Conservation (phyloP, 768 basidiomycete genomes). For the Russula abietina region DNA sequence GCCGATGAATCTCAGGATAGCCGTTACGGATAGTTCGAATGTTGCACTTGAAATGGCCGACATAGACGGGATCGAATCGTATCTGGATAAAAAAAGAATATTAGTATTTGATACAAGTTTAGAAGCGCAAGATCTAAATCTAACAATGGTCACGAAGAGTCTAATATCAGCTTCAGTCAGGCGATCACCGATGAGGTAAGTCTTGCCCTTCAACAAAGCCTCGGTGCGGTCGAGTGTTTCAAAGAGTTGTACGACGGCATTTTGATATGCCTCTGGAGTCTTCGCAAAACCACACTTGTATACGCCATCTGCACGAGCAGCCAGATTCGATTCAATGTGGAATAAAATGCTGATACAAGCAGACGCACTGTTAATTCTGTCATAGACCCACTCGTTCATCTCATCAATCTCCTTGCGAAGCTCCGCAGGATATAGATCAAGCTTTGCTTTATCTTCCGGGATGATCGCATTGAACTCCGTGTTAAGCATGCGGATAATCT, state of each 20-base stretch:
- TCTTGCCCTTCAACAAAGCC: constrained; percentile 64
- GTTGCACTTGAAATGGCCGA: constrained; percentile 93
- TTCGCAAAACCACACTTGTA: constrained; percentile 88
- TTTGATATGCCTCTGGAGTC: constrained; percentile 73
- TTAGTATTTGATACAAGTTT: background rate
- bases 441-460: constrained; percentile 52
- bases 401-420: constrained; percentile 73
- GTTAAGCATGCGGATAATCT: constrained; percentile 95
- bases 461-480: constrained; percentile 71
- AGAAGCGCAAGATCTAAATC: constrained; percentile 28
- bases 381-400: constrained; percentile 82
- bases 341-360: background rate
- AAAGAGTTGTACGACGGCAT: constrained; percentile 68
- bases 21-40: constrained; percentile 76
- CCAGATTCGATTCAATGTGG: background rate
- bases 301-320: constrained; percentile 55
- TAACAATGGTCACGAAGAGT: constrained; percentile 87
- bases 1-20: constrained; percentile 76
- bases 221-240: constrained; percentile 78
- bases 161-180: constrained; percentile 84
- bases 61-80: constrained; percentile 88
- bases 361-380: constrained; percentile 71
- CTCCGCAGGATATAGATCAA: constrained; percentile 75
- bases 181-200: constrained; percentile 75
- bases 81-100: constrained; percentile 41